Evolutionary conservation across 345 rosid genomes (phyloP), one percentile per base, ranked within the genome.

Genomic region (Alliaria petiolata): DNA sequence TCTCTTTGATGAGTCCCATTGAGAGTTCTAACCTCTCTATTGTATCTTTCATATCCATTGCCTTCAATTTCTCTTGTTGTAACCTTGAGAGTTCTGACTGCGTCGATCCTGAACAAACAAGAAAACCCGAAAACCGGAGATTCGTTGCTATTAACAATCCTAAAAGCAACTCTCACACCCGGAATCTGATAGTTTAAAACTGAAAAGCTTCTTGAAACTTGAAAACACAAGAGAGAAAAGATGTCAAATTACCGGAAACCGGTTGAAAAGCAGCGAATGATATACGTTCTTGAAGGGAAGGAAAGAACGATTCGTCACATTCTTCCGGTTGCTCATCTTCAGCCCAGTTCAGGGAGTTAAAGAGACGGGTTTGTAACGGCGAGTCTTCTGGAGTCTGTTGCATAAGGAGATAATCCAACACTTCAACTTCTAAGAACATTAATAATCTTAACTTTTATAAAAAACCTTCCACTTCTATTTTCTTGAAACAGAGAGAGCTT

Each of bases 261-360:
- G 89, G 89, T 80, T 88, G 95, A 39, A 86, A 70, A 7, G 92
- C 88, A n/a, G 87, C 81, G 25, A 91, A 91, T 12, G 95, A 86
- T 44, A 90, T 53, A 17, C 89, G 87, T 55, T 91, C 97, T 2
- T 80, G 85, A 28, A 73, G 72, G 36, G 89, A 76, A 36, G 90
- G 95, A 62, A 85, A 30, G 77, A 86, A 88, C 53, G 81, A 80
- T 75, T 79, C 81, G 13, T 86, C 85, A 62, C 81, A 84, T 39
- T 77, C 89, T 30, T 77, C 40, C 9, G 82, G 71, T 20, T 63
- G 84, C 33, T 82, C 81, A 69, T 76, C 85, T 61, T 86, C 87
- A 35, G 89, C 89, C 95, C 95, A 86, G 20, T 28, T 69, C 42
- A 91, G 68, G 40, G 97, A 85, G 65, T 84, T 88, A 33, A 78